These are phyloP conservation scores for Themeda triandra DNA, from an alignment of 176 grass and related monocot species.

Conservation along the genomic window DNA sequence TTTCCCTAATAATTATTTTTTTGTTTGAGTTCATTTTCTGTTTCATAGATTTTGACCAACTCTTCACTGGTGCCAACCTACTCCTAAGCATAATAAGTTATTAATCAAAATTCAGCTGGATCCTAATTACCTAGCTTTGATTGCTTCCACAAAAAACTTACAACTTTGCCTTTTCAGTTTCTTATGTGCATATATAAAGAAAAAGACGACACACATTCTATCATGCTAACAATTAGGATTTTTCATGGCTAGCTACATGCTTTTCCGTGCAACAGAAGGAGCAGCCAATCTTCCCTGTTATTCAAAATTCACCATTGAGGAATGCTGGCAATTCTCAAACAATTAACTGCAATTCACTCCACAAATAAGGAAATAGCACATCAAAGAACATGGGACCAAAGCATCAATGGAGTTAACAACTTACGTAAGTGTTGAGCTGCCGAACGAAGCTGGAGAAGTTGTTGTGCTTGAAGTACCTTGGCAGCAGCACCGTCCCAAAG, in stretches of 20 bases:
- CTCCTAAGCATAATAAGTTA: neutral
- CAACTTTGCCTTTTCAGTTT: neutral
- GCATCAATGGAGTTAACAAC: neutral
- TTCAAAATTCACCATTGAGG: no score
- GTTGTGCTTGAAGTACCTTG: slow-evolving; percentile 94
- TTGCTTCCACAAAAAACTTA: neutral
- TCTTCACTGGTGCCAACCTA: neutral
- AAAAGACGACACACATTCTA: neutral
- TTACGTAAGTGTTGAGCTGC: slow-evolving; percentile 98
- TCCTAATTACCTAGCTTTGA: neutral
- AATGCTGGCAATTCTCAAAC: no score
- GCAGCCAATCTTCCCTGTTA: neutral
- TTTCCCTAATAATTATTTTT: neutral
- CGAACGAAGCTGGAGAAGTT: slow-evolving; percentile 99
- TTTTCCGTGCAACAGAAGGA: neutral
- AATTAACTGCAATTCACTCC: no score
- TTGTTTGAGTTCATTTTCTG: neutral
- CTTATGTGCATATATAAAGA: neutral
- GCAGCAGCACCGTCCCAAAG: slow-evolving; percentile 61
- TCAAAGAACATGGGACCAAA: neutral
- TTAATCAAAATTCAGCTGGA: neutral
- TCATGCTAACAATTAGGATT: neutral
- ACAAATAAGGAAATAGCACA: neutral
- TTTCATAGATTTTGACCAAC: neutral
- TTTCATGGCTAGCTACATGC: neutral